Base-by-base conservation (phyloP, 257 asterid species). In the Solanum medicagineum region DNA sequence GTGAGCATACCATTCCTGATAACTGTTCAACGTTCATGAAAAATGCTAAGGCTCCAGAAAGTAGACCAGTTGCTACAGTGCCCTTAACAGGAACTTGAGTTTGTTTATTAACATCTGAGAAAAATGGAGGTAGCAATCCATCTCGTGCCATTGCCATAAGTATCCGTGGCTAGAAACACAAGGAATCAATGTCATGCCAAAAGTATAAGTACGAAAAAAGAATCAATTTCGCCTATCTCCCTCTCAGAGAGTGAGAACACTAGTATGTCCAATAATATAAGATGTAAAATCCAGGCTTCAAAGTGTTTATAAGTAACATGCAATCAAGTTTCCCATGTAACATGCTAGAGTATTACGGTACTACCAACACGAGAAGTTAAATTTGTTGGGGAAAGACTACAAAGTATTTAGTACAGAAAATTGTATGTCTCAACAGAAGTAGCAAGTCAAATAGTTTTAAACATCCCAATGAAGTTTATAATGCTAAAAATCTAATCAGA, bases 61-160 rank as follows among this genome's bases (percentile, higher is more conserved):
- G 94, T 36, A 93, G 70, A 84, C 99, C 99, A 44, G 95, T 93
- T 66, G 86, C 92, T 70, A 95, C 71, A 22, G 99, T 96, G 92
- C 97, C 85, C 89, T 96, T 95, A 66, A 95, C 83, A 22, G 99
- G 99, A 73, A 96, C 99, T 90, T 96, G 97, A 74, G 97, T 92
- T 45, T 69, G 88, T 86, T 90, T 91, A 86, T 85, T 88, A 65
- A 96, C 96, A 51, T 95, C 98, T 4, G 97, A 94, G 69, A 96
- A 96, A 86, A 96, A 95, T 47, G 99, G 87, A 16, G 99, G 99
- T 80, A 96, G 94, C 93, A 96, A 89, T 79, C 99, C 99, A 83
- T 96, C 98, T 89, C 99, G 92, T 66, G 99, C 97, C 99, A 96
- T 96, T 84, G 98, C 98, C 99, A 96, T 95, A 77, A 96, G 91